Evolutionary conservation across 1,139 yeast species (phyloP).

Genomic region (Yamadazyma sp.): DNA sequence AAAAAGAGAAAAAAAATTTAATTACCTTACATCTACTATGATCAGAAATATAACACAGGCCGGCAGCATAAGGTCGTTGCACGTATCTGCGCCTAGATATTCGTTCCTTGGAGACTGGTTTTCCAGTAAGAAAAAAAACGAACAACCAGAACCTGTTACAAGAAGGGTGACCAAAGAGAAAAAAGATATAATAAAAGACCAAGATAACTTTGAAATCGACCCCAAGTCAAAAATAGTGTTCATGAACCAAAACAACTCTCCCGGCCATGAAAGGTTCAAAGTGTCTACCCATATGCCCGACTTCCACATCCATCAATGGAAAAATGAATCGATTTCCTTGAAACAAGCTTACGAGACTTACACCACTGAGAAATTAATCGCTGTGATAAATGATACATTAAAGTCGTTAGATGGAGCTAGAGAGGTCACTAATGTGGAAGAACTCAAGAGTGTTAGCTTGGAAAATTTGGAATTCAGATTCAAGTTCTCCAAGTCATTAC

Average conservation of each 20-base stretch:
- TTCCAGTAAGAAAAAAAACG: constrained; percentile 15
- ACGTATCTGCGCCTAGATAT: constrained; percentile 11
- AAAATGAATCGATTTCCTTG: constrained; percentile 22
- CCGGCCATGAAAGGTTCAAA: constrained; percentile 26
- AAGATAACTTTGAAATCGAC: constrained; percentile 38
- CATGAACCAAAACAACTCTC: constrained; percentile 39
- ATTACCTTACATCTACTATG: constrained; percentile 2
- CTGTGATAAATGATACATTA: constrained; percentile 28
- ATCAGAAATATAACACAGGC: constrained; percentile 8
- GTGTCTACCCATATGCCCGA: constrained; percentile 35
- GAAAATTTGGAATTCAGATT: constrained; percentile 61
- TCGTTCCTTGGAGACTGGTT: constrained; percentile 24
- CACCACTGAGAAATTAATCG: constrained; percentile 23
- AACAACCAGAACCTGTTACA: constrained; percentile 1
- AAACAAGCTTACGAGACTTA: constrained; percentile 33
- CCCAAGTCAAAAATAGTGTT: constrained; percentile 36
- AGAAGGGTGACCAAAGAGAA: constrained; percentile 18
- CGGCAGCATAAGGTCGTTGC: constrained; percentile 12
- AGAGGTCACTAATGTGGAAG: constrained; percentile 5
- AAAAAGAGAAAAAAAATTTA: not conserved
- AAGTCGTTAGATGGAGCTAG: constrained; percentile 20
- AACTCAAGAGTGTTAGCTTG: constrained; percentile 23
- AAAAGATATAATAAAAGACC: constrained; percentile 41
- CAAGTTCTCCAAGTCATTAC: constrained; percentile 55
- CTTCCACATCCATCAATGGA: constrained; percentile 40